Conservation (phyloP, 2,329 filamentous ascomycete genomes). For the Harringtonia aguacate region DNA sequence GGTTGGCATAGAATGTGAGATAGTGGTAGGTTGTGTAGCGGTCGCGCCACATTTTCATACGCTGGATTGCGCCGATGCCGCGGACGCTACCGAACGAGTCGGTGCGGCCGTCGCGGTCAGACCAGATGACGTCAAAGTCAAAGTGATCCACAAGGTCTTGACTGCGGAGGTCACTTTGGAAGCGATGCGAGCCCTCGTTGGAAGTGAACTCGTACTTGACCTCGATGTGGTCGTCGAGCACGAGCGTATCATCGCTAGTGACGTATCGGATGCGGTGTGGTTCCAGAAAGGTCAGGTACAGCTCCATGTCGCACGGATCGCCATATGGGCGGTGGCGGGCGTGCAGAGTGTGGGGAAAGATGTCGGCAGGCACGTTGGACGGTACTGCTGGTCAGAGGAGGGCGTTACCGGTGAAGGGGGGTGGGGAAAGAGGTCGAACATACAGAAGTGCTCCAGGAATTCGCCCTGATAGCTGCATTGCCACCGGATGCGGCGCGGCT, state of each 20-base stretch:
- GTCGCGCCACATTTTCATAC: conserved; percentile 42
- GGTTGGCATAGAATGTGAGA: conserved; percentile 31
- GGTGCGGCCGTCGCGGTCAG: conserved; percentile 35
- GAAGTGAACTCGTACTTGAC: conserved; percentile 41
- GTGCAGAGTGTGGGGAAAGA: conserved; percentile 38
- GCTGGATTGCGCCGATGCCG: conserved; percentile 39
- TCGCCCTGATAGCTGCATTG: conserved; percentile 42
- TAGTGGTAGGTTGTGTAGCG: conserved; percentile 35
- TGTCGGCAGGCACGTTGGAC: conserved; percentile 30
- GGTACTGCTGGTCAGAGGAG: conserved; percentile 25
- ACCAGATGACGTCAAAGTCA: conserved; percentile 42
- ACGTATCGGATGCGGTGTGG: conserved; percentile 38
- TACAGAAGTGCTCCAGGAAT: conserved; percentile 40
- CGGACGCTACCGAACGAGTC: conserved; percentile 38
- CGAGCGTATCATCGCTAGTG: conserved; percentile 31
- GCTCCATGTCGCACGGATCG: conserved; percentile 37
- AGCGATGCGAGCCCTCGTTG: conserved; percentile 33
- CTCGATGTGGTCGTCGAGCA: conserved; percentile 36
- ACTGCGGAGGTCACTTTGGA: conserved; percentile 36
- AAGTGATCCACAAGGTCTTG: conserved; percentile 39
- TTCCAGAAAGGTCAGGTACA: conserved; percentile 35
- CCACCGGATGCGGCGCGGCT: conserved; percentile 39
- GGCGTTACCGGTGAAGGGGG: background rate
- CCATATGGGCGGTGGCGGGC: conserved; percentile 39
- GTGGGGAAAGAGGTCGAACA: conserved; percentile 10